A percentile compares a stretch with the other conserved stretches of the same genome.
Evolutionary conservation across 1,284 basidiomycete species (phyloP).

Genomic region (Gymnopus androsaceus): DNA sequence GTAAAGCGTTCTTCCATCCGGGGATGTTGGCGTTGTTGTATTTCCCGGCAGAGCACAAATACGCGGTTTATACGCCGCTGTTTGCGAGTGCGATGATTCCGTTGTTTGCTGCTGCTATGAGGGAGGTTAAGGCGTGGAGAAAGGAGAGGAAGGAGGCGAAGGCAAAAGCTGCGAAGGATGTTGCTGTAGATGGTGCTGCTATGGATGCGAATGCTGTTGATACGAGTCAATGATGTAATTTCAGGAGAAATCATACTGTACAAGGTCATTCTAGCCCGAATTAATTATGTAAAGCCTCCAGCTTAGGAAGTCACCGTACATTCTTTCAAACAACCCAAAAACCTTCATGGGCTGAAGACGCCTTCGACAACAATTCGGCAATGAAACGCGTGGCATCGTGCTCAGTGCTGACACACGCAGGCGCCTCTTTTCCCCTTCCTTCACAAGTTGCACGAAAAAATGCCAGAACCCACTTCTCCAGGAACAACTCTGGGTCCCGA

Average conservation of each 20-base stretch:
- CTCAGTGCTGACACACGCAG: no score
- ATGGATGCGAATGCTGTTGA: background rate
- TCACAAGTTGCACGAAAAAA: background rate
- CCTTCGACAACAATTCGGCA: no score
- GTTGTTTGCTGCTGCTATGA: constrained; percentile 71
- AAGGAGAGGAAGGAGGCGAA: constrained; percentile 28
- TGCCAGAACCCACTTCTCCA: constrained; percentile 37
- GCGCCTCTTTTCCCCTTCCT: no score
- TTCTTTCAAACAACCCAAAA: no score
- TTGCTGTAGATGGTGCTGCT: background rate
- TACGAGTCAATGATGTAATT: no score
- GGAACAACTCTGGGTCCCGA: constrained; percentile 85
- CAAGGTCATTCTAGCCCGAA: no score
- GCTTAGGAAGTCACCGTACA: no score
- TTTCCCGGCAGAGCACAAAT: constrained; percentile 95
- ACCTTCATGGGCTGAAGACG: no score
- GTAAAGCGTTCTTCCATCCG: constrained; percentile 94
- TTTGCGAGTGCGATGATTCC: constrained; percentile 89
- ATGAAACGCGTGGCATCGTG: no score
- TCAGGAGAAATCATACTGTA: no score
- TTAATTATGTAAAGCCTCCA: no score
- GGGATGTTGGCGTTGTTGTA: constrained; percentile 95
- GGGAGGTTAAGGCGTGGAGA: constrained; percentile 67
- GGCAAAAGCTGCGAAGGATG: no score
- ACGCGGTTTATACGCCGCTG: constrained; percentile 90